Base-by-base conservation (phyloP, 108 stramenopile species). In the Cyclotella choctawhatcheeana region DNA sequence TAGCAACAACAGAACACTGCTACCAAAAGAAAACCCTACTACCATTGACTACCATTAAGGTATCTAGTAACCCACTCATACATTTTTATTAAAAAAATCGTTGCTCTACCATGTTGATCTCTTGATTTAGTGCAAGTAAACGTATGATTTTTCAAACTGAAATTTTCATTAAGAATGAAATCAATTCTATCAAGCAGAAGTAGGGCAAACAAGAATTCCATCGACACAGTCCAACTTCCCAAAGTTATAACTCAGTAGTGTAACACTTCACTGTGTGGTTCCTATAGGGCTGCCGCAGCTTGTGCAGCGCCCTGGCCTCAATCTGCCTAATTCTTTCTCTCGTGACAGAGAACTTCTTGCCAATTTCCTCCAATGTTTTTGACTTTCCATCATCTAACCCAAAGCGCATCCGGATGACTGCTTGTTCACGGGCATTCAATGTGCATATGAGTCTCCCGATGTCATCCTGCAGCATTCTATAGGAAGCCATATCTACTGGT, bases 281-380 rank as follows among this genome's bases (percentile, higher is more conserved):
- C 61, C 92, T 81, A 82, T 92, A 93, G 1, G 95, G 95, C 64
- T 96, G 95, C 34, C 95, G 87, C 56, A 98, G 87, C 77, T 99
- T 99, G 82, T 95, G 90, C 69, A 99, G 71, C 24, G 98, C 98
- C 72, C 92, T 76, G 0, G 94, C 87, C 84, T 99, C 98, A 60
- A 99, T 97, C 77, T 97, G 97, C 37, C 98, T 90, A 73, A 97
- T 94, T 20, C 98, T 82, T 63, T 99, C 98, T 44, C 96, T 83
- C 5, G 96, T 97, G 14, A 97, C 87, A 14, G 82, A 83, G 61
- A 97, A 94, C 29, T 76, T 81, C 44, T 73, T 79, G 20, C 96
- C 97, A 51, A 99, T 91, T 70, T 99, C 96, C 72, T 97, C 96
- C 60, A 97, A 69, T 13, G 97, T 97, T 74, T 91, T 93, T 14